Evolutionary conservation across 768 basidiomycete genomes (phyloP), one percentile per base, ranked within the genome.

Genomic region (Chiua virens): DNA sequence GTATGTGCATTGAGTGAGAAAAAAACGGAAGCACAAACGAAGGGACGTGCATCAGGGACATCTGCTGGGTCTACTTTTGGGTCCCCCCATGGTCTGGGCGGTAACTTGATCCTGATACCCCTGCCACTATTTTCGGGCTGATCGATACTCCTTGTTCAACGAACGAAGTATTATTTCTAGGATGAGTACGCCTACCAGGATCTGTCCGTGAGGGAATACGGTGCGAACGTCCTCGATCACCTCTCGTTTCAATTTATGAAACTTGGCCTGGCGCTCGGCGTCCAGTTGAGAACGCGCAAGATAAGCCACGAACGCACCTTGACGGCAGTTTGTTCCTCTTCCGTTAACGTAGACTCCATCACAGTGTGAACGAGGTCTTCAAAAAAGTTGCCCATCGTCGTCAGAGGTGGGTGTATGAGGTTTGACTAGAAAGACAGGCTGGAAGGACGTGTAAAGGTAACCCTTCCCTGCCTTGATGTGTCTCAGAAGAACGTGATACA

Each of bases 131-230:
- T 63, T 25, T 60, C 64, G 1, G 64, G 63, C 63, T 65, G 39
- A 32, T 18, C 27, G 20, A 21, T 8, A 2, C 8, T 9, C 30
- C 15, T 38, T 8, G n/a, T 37, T 53, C 9, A 52, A 11, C 13
- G 27, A 2, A 43, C 13, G 9, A 42, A 21, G n/a, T 38, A 14
- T 4, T 5, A 23, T 37, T 14, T 10, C 35, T 8, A 17, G n/a
- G 32, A 36, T 3, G 7, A 14, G 8, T 17, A 8, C 8, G 11
- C 63, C 55, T 36, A 69, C 65, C 45, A 66, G 42, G 50, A 66
- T 64, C 42, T 66, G 53, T 39, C 65, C 65, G 3, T 66, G 65
- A 13, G 67, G 65, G 14, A 66, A 66, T 5, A 67, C 44, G 8
- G 42, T 3, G 13, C 61, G 64, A 34, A 68, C 59, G 14, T 66